Percentiles rank a stretch among this genome's conserved stretches.
Conservation (phyloP, 306 rosid species). For the Quercus wislizeni region DNA sequence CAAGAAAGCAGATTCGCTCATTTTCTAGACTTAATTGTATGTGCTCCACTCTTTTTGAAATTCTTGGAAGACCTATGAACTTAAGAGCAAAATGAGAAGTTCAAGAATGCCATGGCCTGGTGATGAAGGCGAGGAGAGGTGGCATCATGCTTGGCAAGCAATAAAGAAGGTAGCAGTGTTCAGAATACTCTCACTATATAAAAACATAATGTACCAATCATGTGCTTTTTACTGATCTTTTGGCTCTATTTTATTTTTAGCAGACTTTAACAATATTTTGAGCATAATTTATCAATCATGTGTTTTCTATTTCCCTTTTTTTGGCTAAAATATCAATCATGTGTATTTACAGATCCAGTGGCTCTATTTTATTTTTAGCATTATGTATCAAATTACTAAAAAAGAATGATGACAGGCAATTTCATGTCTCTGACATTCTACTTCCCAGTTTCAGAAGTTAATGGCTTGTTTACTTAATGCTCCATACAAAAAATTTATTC, state of each 20-base stretch:
- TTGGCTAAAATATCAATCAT: neutral
- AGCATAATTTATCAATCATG: neutral
- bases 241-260: too few species aligned
- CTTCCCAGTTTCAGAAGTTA: neutral
- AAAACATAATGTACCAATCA: neutral
- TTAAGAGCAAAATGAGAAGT: constrained; percentile 26
- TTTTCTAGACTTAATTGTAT: neutral
- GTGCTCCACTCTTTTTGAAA: neutral
- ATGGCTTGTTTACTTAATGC: neutral
- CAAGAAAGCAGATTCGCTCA: neutral
- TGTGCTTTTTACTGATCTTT: neutral
- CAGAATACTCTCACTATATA: neutral
- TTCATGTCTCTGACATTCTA: neutral
- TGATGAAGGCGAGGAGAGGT: constrained; percentile 29
- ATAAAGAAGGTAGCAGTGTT: constrained; percentile 30
- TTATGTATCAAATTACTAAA: neutral
- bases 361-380: neutral
- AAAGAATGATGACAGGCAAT: neutral
- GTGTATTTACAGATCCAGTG: neutral
- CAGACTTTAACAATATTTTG: neutral
- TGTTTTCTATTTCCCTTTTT: neutral
- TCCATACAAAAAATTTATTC: neutral
- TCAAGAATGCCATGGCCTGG: constrained; percentile 35
- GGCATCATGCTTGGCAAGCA: constrained; percentile 38
- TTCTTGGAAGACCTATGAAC: constrained; percentile 16